Evolutionary conservation across 1,284 basidiomycete genomes (phyloP).

Genomic region (Cryptococcus amylolentus): DNA sequence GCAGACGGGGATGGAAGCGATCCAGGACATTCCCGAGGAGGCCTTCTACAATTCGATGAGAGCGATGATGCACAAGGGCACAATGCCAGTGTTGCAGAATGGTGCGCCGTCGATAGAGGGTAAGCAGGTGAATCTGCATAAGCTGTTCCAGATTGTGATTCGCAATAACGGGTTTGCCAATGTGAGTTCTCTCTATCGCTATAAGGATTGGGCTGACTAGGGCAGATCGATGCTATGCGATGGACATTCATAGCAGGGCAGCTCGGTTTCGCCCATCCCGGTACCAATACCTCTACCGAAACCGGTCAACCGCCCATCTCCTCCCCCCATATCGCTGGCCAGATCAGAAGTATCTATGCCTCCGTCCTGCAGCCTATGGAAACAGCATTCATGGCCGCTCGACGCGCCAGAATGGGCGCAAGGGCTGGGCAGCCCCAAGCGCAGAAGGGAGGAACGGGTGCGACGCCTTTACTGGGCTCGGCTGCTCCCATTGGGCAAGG

Average conservation of each 20-base stretch:
- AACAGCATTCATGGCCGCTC: conserved; percentile 19
- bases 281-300: neutral
- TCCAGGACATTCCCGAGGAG: conserved; percentile 15
- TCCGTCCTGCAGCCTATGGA: conserved; percentile 21
- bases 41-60: conserved; percentile 12
- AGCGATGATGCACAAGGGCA: conserved; percentile 4
- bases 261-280: conserved; percentile 28
- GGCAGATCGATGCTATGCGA: conserved; percentile 11
- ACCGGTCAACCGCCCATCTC: conserved; percentile 25
- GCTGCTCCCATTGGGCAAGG: neutral
- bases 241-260: conserved; percentile 34
- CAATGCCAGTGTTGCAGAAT: conserved; percentile 1
- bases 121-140: conserved; percentile 26
- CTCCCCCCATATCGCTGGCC: conserved; percentile 21
- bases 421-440: conserved; percentile 4
- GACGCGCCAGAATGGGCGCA: neutral
- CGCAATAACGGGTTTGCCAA: conserved; percentile 34
- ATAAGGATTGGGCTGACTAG: neutral
- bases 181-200: conserved; percentile 16
- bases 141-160: conserved; percentile 32
- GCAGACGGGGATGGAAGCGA: conserved; percentile 15
- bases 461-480: neutral
- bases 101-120: conserved; percentile 22
- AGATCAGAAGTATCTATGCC: conserved; percentile 26
- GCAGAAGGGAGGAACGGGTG: neutral